Evolutionary conservation across 352 stramenopile genomes (phyloP).

Genomic region (Phytopythium ostracodes): DNA sequence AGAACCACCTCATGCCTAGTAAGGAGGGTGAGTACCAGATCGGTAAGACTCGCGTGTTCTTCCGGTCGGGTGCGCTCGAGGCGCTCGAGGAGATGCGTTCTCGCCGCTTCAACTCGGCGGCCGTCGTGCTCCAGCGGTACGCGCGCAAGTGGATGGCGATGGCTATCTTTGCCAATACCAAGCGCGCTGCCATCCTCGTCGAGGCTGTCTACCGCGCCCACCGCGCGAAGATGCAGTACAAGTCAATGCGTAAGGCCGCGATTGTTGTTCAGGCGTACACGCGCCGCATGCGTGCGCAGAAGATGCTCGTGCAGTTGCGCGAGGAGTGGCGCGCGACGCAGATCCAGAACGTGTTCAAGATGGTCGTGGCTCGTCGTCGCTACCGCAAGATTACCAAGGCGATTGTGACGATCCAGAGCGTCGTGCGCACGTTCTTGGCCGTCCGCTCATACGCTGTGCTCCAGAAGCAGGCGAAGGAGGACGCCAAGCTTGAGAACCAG

Average conservation of each 20-base stretch:
- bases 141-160: constrained; percentile 78
- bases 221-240: constrained; percentile 41
- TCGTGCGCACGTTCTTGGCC: constrained; percentile 80
- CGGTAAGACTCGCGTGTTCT: constrained; percentile 94
- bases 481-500: constrained; percentile 96
- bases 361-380: constrained; percentile 57
- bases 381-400: constrained; percentile 68
- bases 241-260: constrained; percentile 51
- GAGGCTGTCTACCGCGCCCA: constrained; percentile 58
- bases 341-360: constrained; percentile 85
- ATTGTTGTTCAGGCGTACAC: constrained; percentile 66
- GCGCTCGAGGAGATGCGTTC: constrained; percentile 84
- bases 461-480: constrained; percentile 88
- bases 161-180: constrained; percentile 54
- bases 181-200: constrained; percentile 48
- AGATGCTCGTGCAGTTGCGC: constrained; percentile 54
- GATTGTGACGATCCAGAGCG: constrained; percentile 73
- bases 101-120: constrained; percentile 70
- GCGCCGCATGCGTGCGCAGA: constrained; percentile 55
- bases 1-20: constrained; percentile 52
- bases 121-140: constrained; percentile 81
- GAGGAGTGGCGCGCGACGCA: constrained; percentile 67
- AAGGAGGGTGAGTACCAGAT: constrained; percentile 72
- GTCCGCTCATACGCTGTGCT: constrained; percentile 68
- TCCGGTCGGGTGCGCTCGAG: constrained; percentile 91